Base-by-base conservation (phyloP, 2,329 filamentous ascomycete genomes). In the Alternaria postmessia region DNA sequence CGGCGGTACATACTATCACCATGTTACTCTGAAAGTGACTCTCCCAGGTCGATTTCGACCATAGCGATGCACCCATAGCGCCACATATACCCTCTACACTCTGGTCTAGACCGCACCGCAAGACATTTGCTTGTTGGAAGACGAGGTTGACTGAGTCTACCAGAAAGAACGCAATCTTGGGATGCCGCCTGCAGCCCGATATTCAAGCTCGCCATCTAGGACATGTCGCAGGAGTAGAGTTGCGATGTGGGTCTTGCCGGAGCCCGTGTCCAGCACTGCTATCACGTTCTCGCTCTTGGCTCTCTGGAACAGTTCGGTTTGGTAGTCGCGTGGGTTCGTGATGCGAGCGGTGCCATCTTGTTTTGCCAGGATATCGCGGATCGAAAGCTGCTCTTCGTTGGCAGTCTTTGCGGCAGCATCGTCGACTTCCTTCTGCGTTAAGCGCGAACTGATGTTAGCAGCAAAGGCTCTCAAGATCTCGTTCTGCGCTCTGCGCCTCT, bases 171-270 rank as follows among this genome's bases (percentile, higher is more conserved):
- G 93, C 87, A 8, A 92, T 86, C 28, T 89, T 89, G 38, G 82
- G 0, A 81, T 72, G n/a, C 83, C 83, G 2, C 90, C 90, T 2
- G 79, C 70, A 0, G 82, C 84, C 39, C 93, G 87, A 64, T 88
- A 81, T 63, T 92, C 88, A 1, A 97, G 80, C 75, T 99, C 95
- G 60, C 89, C 82, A 39, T 93, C 88, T 30, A 98, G 84, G 9
- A 88, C 85, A 75, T 96, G 87, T 39, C 89, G 88, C 24, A 98
- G 84, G 5, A 99, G 84, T 3, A 98, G 84, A 1, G 92, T 93
- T 0, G 95, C 94, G 68, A 99, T 97, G n/a, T 97, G 83, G 0
- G 95, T 99, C 80, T 99, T 99, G 3, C 95, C 95, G 4, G 93
- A 93, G 12, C 95, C 93, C n/a, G 94, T 97, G 72, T 96, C 93